Base-by-base conservation (phyloP, 78 protist genomes). In the Mastigamoeba balamuthi region DNA sequence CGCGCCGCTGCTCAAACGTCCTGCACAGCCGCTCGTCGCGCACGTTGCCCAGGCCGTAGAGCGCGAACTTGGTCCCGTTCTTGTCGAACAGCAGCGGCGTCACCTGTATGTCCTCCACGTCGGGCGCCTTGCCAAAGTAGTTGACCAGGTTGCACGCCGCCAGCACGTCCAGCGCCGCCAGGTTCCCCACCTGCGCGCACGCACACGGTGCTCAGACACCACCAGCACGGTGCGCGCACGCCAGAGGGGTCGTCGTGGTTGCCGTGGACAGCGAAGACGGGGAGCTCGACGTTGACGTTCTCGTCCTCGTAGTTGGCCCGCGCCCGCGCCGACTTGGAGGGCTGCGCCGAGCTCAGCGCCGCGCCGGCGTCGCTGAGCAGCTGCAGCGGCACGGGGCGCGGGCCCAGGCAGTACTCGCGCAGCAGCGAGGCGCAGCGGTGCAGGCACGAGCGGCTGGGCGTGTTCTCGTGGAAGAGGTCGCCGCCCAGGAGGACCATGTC, bases 171-270 rank as follows among this genome's bases (percentile, higher is more conserved):
- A 96, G 25, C 0, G 97, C 92, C 4, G 94, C 77, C 0, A 84
- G 70, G 29, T 77, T 74, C 33, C 88, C 95, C 23, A 91, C 89
- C 83, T 76, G 40, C 9, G 7, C 4, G 3, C 30, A n/a, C n/a
- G n/a, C n/a, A 48, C 58, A 48, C 58, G 17, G 17, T 17, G 17
- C 58, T 48, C 17, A 48, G 17, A 17, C 35, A 48, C 17, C 17
- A 48, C 17, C 58, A 17, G 17, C 4, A 28, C 0, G 33, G 30
- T 4, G 8, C 0, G 3, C 68, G 10, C 25, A 74, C 91, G n/a
- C 99, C 98, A 2, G 87, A 41, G 1, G 99, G 99, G 48, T 98
- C 99, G 72, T 98, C 99, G 63, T 98, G 99, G 77, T 98, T 98
- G 48, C 99, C 99, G 64, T 98, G 99, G 35, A 98, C 92, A 8